Conservation (phyloP, 1,284 basidiomycete genomes). For the Ustilago hordei region DNA sequence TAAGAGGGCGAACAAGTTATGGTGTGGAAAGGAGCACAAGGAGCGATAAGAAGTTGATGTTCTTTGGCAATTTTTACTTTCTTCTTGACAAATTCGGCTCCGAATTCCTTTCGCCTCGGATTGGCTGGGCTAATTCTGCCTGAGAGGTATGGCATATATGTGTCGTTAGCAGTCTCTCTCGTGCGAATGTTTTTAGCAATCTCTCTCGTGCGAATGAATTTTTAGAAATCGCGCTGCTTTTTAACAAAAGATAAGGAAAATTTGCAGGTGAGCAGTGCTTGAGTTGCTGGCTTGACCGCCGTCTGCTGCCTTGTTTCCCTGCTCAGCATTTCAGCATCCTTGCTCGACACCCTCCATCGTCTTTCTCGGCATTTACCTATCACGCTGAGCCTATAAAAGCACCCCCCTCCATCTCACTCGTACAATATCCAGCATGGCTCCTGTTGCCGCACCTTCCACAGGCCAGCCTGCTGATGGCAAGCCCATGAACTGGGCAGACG, state of each 20-base stretch:
- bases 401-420: background rate
- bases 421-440: conserved; percentile 35
- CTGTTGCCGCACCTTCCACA: conserved; percentile 45
- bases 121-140: conserved; percentile 12
- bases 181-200: conserved; percentile 11
- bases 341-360: conserved; percentile 20
- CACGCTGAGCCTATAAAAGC: background rate
- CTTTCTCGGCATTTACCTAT: conserved; percentile 7
- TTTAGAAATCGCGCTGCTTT: conserved; percentile 2
- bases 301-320: background rate
- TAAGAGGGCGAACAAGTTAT: background rate
- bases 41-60: conserved; percentile 15
- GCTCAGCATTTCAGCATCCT: conserved; percentile 12
- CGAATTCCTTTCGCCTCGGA: conserved; percentile 11
- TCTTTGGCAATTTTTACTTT: conserved; percentile 28
- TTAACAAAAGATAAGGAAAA: conserved; percentile 16
- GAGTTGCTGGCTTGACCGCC: too few relatives aligned
- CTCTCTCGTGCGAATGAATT: conserved; percentile 31
- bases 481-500: conserved; percentile 68
- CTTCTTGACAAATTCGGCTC: conserved; percentile 30
- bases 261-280: conserved; percentile 2
- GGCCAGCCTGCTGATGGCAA: conserved; percentile 49
- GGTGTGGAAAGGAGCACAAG: background rate
- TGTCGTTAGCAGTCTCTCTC: conserved; percentile 5
- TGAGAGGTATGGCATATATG: background rate